phyloP scores from a whole-genome alignment of 108 stramenopile genomes.

The Fistulifera solaris region DNA sequence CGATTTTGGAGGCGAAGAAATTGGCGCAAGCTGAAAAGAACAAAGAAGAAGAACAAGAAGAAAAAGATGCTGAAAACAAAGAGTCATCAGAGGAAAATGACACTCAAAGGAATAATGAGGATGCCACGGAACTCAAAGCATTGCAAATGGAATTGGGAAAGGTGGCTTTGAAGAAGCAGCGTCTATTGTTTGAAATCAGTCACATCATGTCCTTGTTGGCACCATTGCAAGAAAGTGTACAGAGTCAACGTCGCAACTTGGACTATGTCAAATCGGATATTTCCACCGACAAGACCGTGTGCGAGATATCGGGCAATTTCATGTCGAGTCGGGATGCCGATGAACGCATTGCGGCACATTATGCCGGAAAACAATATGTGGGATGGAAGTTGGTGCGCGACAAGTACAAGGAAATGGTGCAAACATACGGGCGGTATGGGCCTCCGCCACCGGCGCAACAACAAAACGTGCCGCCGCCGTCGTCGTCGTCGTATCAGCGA shows the following conservation, averaged over 20 bases:
- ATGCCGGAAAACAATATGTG: conserved; percentile 87
- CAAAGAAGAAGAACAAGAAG: conserved; percentile 16
- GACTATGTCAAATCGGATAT: conserved; percentile 71
- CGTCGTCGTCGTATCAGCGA: conserved; percentile 2
- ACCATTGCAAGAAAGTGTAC: conserved; percentile 54
- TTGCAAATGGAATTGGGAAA: conserved; percentile 25
- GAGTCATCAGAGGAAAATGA: conserved; percentile 3
- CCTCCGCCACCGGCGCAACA: conserved; percentile 28
- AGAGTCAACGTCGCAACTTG: conserved; percentile 48
- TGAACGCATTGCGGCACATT: conserved; percentile 87
- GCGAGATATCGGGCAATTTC: conserved; percentile 86
- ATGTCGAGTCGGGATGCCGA: conserved; percentile 86
- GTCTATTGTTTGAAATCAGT: conserved; percentile 35
- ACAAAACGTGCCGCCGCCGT: conserved; percentile 14
- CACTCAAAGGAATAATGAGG: not conserved
- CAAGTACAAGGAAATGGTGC: conserved; percentile 64
- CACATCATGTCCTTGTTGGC: conserved; percentile 37
- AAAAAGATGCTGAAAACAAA: conserved; percentile 12
- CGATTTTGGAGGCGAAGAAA: conserved; percentile 14
- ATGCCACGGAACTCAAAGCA: not conserved
- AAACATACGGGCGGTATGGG: conserved; percentile 54
- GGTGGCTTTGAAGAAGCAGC: conserved; percentile 44
- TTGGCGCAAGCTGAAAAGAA: conserved; percentile 10
- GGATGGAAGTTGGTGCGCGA: conserved; percentile 90
- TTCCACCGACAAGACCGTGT: conserved; percentile 80